Evolutionary conservation across 164 flowering plant genomes (phyloP).

Genomic region (Dillenia turbinata): DNA sequence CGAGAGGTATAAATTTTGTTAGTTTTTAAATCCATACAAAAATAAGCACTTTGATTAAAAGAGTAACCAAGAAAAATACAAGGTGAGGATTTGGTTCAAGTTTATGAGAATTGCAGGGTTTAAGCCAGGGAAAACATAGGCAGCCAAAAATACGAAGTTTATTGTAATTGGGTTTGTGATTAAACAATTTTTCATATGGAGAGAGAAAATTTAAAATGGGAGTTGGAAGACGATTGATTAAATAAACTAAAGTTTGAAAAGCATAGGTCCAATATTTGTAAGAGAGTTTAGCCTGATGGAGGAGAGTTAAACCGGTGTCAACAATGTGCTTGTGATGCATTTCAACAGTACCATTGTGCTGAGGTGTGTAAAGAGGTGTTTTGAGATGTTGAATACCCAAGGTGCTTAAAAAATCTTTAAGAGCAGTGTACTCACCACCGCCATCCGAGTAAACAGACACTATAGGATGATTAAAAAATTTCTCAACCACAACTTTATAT

Average conservation of each 20-base stretch:
- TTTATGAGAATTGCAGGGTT: background rate
- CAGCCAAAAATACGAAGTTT: conserved; percentile 7
- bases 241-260: too few species aligned
- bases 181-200: background rate
- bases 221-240: too few species aligned
- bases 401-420: background rate
- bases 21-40: background rate
- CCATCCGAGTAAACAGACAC: background rate
- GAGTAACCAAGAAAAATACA: conserved; percentile 12
- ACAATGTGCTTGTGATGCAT: background rate
- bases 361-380: conserved; percentile 6
- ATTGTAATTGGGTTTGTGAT: background rate
- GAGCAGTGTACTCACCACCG: background rate
- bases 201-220: too few species aligned
- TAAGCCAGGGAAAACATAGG: conserved; percentile 7
- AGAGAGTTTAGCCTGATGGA: background rate
- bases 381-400: background rate
- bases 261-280: too few species aligned
- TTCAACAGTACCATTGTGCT: conserved; percentile 3
- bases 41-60: conserved; percentile 1
- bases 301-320: background rate
- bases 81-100: conserved; percentile 1
- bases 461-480: background rate
- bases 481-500: background rate
- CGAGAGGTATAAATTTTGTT: too few species aligned